Conservation (phyloP, 2,329 filamentous ascomycete species). For the Verticillium alfalfae region DNA sequence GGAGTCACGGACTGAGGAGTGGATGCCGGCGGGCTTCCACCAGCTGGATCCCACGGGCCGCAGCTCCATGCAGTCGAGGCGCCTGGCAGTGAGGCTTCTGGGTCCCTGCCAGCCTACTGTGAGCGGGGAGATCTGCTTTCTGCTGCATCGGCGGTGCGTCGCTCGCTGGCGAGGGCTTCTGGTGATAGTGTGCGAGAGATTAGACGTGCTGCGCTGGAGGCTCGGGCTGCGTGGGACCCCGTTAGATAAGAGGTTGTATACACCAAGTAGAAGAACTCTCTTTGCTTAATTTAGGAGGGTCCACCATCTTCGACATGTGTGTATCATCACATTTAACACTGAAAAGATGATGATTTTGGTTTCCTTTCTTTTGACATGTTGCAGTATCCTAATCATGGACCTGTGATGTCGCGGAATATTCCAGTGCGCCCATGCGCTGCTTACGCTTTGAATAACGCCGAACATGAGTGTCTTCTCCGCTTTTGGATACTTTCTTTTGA, state of each 20-base stretch:
- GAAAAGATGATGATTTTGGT: neutral
- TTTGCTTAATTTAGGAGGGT: neutral
- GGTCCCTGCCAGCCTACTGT: conserved; percentile 39
- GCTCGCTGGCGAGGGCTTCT: conserved; percentile 43
- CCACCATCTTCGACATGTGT: neutral
- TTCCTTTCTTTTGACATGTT: neutral
- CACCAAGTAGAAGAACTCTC: neutral
- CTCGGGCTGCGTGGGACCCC: conserved; percentile 30
- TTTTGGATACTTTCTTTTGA: neutral
- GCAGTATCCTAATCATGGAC: neutral
- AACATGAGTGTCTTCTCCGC: neutral
- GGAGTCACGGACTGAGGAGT: conserved; percentile 15
- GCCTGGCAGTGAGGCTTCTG: conserved; percentile 41
- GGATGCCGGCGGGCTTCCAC: conserved; percentile 22
- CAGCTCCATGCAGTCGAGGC: conserved; percentile 29
- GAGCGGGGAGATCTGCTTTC: conserved; percentile 41
- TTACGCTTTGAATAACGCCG: neutral
- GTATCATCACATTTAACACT: neutral
- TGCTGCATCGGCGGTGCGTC: conserved; percentile 35
- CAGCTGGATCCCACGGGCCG: conserved; percentile 5
- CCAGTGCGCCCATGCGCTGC: neutral
- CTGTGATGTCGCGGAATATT: neutral
- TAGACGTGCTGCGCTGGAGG: conserved; percentile 40
- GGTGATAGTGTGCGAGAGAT: conserved; percentile 49
- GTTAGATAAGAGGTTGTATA: conserved; percentile 14